Conservation (phyloP, 352 stramenopile species). For the Globisporangium nunn region DNA sequence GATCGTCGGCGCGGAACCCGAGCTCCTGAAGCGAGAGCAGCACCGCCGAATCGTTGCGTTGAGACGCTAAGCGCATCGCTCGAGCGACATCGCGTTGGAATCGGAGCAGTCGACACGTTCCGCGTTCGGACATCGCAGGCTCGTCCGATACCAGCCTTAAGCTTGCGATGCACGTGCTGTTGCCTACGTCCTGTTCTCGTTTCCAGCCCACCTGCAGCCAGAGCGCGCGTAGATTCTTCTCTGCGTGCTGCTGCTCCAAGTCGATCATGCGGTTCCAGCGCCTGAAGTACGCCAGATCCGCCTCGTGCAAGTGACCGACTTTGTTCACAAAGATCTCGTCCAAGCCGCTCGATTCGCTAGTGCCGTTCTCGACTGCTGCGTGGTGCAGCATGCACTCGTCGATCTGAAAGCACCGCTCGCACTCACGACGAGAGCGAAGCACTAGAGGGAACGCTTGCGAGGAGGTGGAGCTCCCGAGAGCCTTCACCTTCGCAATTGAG, state of each 20-base stretch:
- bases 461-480: slow-evolving; percentile 35
- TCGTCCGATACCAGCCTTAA: slow-evolving; percentile 43
- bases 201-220: slow-evolving; percentile 61
- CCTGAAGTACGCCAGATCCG: slow-evolving; percentile 61
- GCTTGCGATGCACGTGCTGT: slow-evolving; percentile 45
- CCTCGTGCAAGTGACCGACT: slow-evolving; percentile 41
- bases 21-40: slow-evolving; percentile 36
- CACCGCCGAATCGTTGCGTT: background rate
- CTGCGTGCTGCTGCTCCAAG: slow-evolving; percentile 64
- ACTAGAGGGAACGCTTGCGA: slow-evolving; percentile 65
- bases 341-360: slow-evolving; percentile 49
- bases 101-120: slow-evolving; percentile 28
- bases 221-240: slow-evolving; percentile 57
- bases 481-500: slow-evolving; percentile 50
- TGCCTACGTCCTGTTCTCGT: slow-evolving; percentile 41
- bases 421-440: slow-evolving; percentile 57
- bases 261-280: slow-evolving; percentile 70
- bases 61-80: slow-evolving; percentile 5
- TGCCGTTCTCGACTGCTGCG: slow-evolving; percentile 67
- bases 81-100: slow-evolving; percentile 36
- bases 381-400: slow-evolving; percentile 86
- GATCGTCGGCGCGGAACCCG: slow-evolving; percentile 61
- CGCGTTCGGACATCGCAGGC: slow-evolving; percentile 22
- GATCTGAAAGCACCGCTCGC: slow-evolving; percentile 73
- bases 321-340: slow-evolving; percentile 58